Evolutionary conservation across 2,329 filamentous ascomycete genomes (phyloP), one percentile per base, ranked within the genome.

Genomic region (Neonectria magnoliae): DNA sequence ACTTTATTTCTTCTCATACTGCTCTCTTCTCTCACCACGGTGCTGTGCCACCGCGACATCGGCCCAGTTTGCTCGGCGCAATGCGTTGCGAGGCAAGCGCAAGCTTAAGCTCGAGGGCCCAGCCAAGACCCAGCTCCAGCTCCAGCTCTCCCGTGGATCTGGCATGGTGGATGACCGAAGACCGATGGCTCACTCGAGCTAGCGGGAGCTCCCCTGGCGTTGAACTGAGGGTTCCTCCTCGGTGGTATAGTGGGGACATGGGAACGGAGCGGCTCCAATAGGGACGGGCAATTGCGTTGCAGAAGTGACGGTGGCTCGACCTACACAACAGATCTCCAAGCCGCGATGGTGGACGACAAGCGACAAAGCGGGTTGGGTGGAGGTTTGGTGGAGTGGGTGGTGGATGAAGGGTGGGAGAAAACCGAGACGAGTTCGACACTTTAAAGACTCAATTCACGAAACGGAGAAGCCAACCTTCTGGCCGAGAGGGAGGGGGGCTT

Each of bases 181-280:
- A 48, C 16, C 42, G 42, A 42, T 48, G 63, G 58, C 71, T 73
- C 71, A 72, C 68, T 71, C 33, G 62, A 73, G 71, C 50, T 68
- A 59, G 69, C 29, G 64, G 57, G 60, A 72, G 70, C 68, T 68
- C 33, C 59, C 11, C 65, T 68, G 68, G 64, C 68, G 62, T 72
- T 69, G 66, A 33, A 44, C 47, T 71, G 68, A 71, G 60, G 41
- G 55, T 56, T 27, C 57, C 57, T 64, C 55, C 61, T 73, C 71
- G 71, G 71, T 73, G 71, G 51, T 73, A 73, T 71, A 72, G 71
- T 73, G 71, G 71, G 61, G 57, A 60, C 31, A 65, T 56, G 61
- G 61, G 62, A 53, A 60, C 56, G 60, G 42, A 52, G 58, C 67
- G 57, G 60, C 56, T 54, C 62, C 67, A 63, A 67, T 68, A 61